Conservation (phyloP, 495 filamentous ascomycete genomes). For the Aspergillus taichungensis region DNA sequence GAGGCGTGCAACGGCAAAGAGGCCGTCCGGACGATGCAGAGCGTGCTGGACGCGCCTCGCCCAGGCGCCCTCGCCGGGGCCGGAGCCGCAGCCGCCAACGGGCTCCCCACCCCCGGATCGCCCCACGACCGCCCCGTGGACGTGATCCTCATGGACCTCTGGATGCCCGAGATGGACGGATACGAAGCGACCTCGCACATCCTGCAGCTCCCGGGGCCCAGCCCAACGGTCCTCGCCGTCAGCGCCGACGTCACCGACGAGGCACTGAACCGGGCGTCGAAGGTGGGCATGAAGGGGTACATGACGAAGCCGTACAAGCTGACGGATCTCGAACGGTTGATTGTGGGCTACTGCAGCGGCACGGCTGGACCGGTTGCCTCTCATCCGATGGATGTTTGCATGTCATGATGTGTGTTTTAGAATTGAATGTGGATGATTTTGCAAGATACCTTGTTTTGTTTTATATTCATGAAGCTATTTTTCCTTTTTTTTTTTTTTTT, state of each 20-base stretch:
- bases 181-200: slow-evolving; percentile 66
- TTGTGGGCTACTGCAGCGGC: slow-evolving; percentile 50
- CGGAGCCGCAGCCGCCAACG: neutral
- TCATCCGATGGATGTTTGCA: slow-evolving; percentile 12
- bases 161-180: slow-evolving; percentile 82
- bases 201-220: slow-evolving; percentile 33
- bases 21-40: slow-evolving; percentile 57
- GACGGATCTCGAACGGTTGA: slow-evolving; percentile 58
- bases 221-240: slow-evolving; percentile 56
- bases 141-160: slow-evolving; percentile 72
- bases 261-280: slow-evolving; percentile 52
- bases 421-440: neutral
- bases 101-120: slow-evolving; percentile 8
- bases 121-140: slow-evolving; percentile 39
- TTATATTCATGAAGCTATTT: no score
- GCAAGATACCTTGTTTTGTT: slow-evolving; percentile 3
- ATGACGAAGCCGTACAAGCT: slow-evolving; percentile 76
- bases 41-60: slow-evolving; percentile 22
- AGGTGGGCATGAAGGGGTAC: slow-evolving; percentile 67
- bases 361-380: neutral
- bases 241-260: slow-evolving; percentile 69
- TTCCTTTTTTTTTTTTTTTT: slow-evolving; percentile 1
- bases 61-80: neutral
- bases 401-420: slow-evolving; percentile 4
- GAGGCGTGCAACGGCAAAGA: slow-evolving; percentile 68